phyloP scores from a whole-genome alignment of 2,329 filamentous ascomycete species.

The Diaporthe australafricana region DNA sequence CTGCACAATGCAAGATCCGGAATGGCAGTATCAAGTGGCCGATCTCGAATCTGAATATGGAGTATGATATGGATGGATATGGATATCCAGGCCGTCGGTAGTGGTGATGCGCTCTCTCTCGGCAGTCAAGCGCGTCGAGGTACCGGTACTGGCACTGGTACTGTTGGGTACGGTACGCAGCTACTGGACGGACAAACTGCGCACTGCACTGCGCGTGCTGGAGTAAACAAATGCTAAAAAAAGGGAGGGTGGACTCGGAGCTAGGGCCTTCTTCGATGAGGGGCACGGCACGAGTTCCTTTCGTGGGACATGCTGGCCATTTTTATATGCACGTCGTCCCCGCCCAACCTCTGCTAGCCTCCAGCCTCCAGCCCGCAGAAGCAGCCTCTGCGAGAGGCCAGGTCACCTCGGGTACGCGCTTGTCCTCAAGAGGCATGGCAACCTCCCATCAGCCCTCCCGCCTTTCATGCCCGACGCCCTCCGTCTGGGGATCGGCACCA shows the following conservation, averaged over 20 bases:
- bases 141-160: slow-evolving; percentile 11
- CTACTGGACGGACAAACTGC: slow-evolving; percentile 19
- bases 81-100: slow-evolving; percentile 20
- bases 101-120: slow-evolving; percentile 9
- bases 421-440: slow-evolving; percentile 34
- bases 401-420: slow-evolving; percentile 26
- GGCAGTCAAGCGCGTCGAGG: slow-evolving; percentile 21
- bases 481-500: slow-evolving; percentile 25
- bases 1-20: slow-evolving; percentile 5
- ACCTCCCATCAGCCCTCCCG: slow-evolving; percentile 2
- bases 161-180: slow-evolving; percentile 21
- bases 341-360: slow-evolving; percentile 28
- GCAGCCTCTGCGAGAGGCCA: slow-evolving; percentile 4
- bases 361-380: slow-evolving; percentile 21
- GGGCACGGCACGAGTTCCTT: slow-evolving; percentile 14
- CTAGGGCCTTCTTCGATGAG: slow-evolving; percentile 27
- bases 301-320: slow-evolving; percentile 36
- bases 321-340: slow-evolving; percentile 37
- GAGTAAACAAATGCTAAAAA: slow-evolving; percentile 25
- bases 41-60: background rate
- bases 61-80: background rate
- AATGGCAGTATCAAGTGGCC: background rate
- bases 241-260: slow-evolving; percentile 27
- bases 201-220: slow-evolving; percentile 4
- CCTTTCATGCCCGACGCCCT: slow-evolving; percentile 25